Base-by-base conservation (phyloP, 495 filamentous ascomycete genomes). In the Hypomontagnella submonticulosa region DNA sequence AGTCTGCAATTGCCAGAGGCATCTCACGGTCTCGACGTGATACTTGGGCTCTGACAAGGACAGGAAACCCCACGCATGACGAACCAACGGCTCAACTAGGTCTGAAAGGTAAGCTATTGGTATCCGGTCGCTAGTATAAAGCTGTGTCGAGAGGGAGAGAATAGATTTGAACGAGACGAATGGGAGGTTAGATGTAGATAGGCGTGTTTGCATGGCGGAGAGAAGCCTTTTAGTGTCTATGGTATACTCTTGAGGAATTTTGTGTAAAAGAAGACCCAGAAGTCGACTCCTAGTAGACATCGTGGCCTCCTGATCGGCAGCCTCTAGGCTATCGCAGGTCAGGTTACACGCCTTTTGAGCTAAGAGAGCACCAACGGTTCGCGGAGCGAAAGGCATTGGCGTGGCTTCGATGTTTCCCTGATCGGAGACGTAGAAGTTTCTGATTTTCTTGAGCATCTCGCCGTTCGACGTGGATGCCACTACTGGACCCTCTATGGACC, bases 11-110 rank as follows among this genome's bases (percentile, higher is more conserved):
- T 90, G 86, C 90, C 93, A 96, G 11, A 98, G 76, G 62, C 87
- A 90, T 48, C 90, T 89, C 44, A 96, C 91, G 33, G 92, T 87
- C 74, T 98, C 94, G 18, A 98, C 92, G 72, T 97, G 95, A 65
- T 93, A 93, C 70, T 96, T 96, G 0, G 92, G 93, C 56, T 88
- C 88, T 15, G 88, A 77, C 18, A 91, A 88, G 0, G 92, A 91
- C 33, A 97, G 79, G 71, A 89, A 93, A 19, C 77, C 64, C 94
- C 94, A 98, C 0, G 93, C 79, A 58, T 87, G 81, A 11, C 79
- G 81, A 11, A 95, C 87, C 15, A 97, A 75, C 19, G 84, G 79
- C 9, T 88, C 81, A 13, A 93, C 84, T 13, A 94, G 73, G 18
- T 86, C 82, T 30, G 87, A 87, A 5, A 92, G 75, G 52, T 89